Evolutionary conservation across 352 stramenopile genomes (phyloP).

Genomic region (Pythium volutum): DNA sequence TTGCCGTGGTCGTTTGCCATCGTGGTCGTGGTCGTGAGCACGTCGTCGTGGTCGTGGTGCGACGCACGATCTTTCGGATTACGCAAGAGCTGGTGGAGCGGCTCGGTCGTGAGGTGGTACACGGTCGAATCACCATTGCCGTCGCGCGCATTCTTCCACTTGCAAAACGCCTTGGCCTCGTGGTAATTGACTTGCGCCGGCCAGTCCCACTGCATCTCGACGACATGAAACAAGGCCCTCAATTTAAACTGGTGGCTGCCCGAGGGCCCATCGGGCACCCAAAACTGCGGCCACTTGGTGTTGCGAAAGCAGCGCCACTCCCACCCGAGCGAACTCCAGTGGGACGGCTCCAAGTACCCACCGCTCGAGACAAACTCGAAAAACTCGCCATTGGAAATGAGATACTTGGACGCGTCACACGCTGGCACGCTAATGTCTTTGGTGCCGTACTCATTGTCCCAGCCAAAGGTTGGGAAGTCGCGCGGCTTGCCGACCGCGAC

Average conservation of each 20-base stretch:
- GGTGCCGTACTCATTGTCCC: constrained; percentile 97
- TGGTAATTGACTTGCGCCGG: constrained; percentile 96
- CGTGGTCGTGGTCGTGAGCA: constrained; percentile 58
- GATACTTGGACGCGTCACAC: constrained; percentile 89
- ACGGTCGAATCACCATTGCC: constrained; percentile 56
- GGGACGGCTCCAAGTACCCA: constrained; percentile 89
- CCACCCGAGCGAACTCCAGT: constrained; percentile 93
- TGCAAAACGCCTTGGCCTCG: constrained; percentile 92
- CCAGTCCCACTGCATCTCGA: constrained; percentile 95
- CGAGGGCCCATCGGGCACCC: constrained; percentile 87
- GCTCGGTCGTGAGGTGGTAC: constrained; percentile 91
- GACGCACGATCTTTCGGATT: constrained; percentile 49
- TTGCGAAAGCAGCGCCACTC: constrained; percentile 94
- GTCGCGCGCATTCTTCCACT: constrained; percentile 78
- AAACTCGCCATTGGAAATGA: constrained; percentile 97
- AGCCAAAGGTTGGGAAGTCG: constrained; percentile 93
- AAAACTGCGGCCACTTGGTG: constrained; percentile 96
- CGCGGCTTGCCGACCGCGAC: constrained; percentile 90
- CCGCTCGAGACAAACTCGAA: constrained; percentile 93
- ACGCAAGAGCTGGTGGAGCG: constrained; percentile 91
- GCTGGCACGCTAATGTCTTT: constrained; percentile 81
- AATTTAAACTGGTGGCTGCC: constrained; percentile 94
- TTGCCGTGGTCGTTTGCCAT: constrained; percentile 51
- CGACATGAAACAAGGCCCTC: constrained; percentile 88
- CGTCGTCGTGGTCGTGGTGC: constrained; percentile 58